phyloP scores from a whole-genome alignment of 179 eudicot species.

The Dionaea muscipula region DNA sequence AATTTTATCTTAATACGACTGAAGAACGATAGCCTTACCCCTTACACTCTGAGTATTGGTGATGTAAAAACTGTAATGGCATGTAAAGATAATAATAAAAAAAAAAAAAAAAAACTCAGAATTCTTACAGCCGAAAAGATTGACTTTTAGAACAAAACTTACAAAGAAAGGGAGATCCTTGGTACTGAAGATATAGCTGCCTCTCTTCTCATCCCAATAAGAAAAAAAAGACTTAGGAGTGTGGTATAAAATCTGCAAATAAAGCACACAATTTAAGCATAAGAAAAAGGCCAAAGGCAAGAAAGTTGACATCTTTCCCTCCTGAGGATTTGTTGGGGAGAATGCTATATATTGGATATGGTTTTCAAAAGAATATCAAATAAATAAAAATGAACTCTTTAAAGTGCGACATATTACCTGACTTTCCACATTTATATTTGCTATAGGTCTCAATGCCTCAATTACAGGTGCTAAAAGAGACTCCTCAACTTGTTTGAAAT shows the following conservation, averaged over 20 bases:
- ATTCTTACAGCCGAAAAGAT: background rate
- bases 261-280: constrained; percentile 13
- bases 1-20: too few relatives aligned
- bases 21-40: too few relatives aligned
- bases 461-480: constrained; percentile 53
- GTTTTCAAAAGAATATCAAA: background rate
- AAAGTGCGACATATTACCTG: constrained; percentile 38
- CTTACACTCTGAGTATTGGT: too few relatives aligned
- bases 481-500: constrained; percentile 62
- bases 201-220: constrained; percentile 55
- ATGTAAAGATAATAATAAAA: background rate
- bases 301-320: background rate
- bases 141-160: constrained; percentile 17
- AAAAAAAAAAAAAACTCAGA: background rate
- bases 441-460: constrained; percentile 69
- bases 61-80: too few relatives aligned
- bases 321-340: background rate
- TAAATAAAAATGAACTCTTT: background rate
- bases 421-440: constrained; percentile 75
- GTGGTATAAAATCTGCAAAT: constrained; percentile 78
- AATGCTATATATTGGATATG: background rate
- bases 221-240: constrained; percentile 87
- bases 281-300: constrained; percentile 1
- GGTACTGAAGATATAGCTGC: constrained; percentile 53
- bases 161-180: constrained; percentile 98